phyloP scores from a whole-genome alignment of 202 grass and related monocot species.

The Panicum hallii region DNA sequence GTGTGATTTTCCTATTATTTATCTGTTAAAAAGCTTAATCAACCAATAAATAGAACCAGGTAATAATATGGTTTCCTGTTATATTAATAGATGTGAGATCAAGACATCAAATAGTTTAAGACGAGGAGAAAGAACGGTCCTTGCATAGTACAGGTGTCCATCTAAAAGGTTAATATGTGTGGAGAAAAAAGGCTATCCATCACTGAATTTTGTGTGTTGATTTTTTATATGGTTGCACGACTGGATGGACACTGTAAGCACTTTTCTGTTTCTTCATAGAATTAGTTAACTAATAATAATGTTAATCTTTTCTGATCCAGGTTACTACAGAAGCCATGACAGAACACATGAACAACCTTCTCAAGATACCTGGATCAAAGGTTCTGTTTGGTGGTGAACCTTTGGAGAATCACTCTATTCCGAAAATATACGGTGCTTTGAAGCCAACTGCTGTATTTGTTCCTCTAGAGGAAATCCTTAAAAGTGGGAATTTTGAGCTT shows the following conservation, averaged over 20 bases:
- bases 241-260: neutral
- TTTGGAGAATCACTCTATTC: conserved; percentile 89
- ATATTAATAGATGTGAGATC: conserved; percentile 9
- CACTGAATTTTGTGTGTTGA: neutral
- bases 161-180: conserved; percentile 1
- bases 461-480: conserved; percentile 81
- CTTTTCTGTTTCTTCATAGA: neutral
- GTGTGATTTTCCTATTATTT: neutral
- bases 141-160: conserved; percentile 22
- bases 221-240: conserved; percentile 21
- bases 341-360: conserved; percentile 75
- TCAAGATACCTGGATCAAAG: conserved; percentile 89
- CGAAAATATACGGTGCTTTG: conserved; percentile 91
- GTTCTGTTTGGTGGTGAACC: conserved; percentile 87
- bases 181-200: neutral
- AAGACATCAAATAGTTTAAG: conserved; percentile 26
- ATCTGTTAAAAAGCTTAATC: conserved; percentile 10
- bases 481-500: conserved; percentile 78
- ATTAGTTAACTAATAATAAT: conserved; percentile 3
- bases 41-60: conserved; percentile 6
- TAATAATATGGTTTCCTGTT: neutral
- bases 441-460: conserved; percentile 94
- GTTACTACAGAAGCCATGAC: conserved; percentile 87
- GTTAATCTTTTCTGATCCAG: conserved; percentile 44
- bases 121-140: neutral